Base-by-base conservation (phyloP, 768 basidiomycete genomes). In the Sutorius australiensis region DNA sequence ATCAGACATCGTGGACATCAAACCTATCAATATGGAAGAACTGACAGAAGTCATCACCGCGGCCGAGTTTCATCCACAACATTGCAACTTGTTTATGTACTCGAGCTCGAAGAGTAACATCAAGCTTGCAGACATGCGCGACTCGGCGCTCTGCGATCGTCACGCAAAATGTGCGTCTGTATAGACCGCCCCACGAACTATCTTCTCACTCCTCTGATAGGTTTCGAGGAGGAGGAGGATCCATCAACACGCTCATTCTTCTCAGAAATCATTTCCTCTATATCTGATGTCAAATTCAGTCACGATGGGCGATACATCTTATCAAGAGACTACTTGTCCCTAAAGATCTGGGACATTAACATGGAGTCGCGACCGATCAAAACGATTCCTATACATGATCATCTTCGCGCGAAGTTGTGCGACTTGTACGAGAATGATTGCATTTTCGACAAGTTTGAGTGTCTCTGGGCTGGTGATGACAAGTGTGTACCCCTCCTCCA, bases 381-480 rank as follows among this genome's bases (percentile, higher is more conserved):
- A 77, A 98, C 94, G 12, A 98, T 99, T 70, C 89, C 93, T 48
- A 98, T 99, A 64, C 97, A 99, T 67, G 97, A 99, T 63, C 95
- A 98, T 72, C 79, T 99, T 41, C 86, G 95, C 48, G 91, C 92
- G 50, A 99, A 98, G 71, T 84, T 99, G 8, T 99, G 97, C 71
- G 97, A 99, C 71, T 73, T 98, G 57, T 99, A 99, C 67, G 97
- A 99, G 77, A 99, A 98, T 64, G 97, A 99, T 66, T 98, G 97
- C 73, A 99, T 99, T 66, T 99, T 98, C 69, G 97, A 99, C 79
- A 98, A 98, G 73, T 99, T 98, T 62, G 97, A 99, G 74, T 98
- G 97, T 69, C 88, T 92, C 19, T 99, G 94, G 89, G 89, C 90
- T 58, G 97, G 97, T 34, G 91, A 97, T 67, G 95, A 91, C 68